Percentiles rank a stretch among this genome's conserved stretches.
phyloP scores from a whole-genome alignment of 2,329 filamentous ascomycete genomes.

The Penicillium expansum region DNA sequence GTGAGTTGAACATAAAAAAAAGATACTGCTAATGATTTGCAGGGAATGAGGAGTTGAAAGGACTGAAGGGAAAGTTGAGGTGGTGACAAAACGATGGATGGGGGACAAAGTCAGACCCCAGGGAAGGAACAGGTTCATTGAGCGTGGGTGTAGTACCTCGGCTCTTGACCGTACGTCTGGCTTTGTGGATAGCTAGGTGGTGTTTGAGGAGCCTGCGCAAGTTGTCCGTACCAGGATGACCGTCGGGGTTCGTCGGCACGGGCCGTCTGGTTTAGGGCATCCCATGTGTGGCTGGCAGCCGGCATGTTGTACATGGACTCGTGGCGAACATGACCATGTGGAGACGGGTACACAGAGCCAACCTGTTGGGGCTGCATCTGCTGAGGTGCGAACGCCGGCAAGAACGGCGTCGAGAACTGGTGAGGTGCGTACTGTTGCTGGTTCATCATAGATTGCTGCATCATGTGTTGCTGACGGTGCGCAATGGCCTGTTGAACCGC shows the following conservation, averaged over 20 bases:
- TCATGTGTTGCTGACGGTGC: slow-evolving; percentile 60
- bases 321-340: slow-evolving; percentile 21
- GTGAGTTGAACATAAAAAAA: slow-evolving; percentile 8
- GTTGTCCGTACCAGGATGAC: slow-evolving; percentile 34
- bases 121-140: slow-evolving; percentile 3
- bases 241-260: slow-evolving; percentile 34
- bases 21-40: background rate
- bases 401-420: background rate
- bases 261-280: slow-evolving; percentile 34
- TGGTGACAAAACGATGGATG: background rate
- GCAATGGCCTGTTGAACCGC: slow-evolving; percentile 71
- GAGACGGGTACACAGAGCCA: slow-evolving; percentile 18
- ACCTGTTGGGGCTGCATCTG: slow-evolving; percentile 13
- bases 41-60: slow-evolving; percentile 1
- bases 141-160: slow-evolving; percentile 25
- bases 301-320: slow-evolving; percentile 38
- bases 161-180: slow-evolving; percentile 29
- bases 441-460: slow-evolving; percentile 56
- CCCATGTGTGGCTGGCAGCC: slow-evolving; percentile 37
- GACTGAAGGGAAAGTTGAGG: background rate
- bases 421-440: slow-evolving; percentile 32
- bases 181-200: slow-evolving; percentile 28
- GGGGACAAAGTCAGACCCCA: background rate
- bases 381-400: background rate
- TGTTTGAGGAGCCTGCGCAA: slow-evolving; percentile 22